phyloP scores from a whole-genome alignment of 441 rosid genomes.

The Erodium texanum region DNA sequence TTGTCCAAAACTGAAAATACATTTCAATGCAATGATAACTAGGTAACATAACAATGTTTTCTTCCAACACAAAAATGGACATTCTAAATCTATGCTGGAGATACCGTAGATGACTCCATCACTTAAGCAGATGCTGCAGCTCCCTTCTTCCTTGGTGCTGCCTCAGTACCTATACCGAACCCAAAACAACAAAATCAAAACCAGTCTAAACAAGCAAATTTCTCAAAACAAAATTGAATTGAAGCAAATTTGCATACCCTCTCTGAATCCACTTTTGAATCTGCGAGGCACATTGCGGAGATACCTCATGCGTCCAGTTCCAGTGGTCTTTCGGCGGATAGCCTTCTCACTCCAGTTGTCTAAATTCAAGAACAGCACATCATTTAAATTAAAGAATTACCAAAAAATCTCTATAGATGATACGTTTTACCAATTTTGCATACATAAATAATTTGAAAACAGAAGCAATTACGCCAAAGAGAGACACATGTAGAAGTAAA shows the following conservation, averaged over 20 bases:
- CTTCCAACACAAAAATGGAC: background rate
- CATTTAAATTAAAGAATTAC: too few relatives aligned
- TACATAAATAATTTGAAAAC: too few relatives aligned
- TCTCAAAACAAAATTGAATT: background rate
- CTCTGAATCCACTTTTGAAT: constrained; percentile 86
- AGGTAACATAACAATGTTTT: background rate
- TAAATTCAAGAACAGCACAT: background rate
- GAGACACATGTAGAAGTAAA: too few relatives aligned
- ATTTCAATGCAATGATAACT: background rate
- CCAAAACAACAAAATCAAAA: background rate
- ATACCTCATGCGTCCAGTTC: constrained; percentile 63
- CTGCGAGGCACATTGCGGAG: constrained; percentile 72
- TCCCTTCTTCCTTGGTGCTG: constrained; percentile 9
- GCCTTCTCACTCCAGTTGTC: constrained; percentile 1
- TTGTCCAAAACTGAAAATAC: background rate
- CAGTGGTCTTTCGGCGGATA: background rate
- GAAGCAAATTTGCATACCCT: constrained; percentile 33
- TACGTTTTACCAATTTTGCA: background rate
- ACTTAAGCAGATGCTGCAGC: constrained; percentile 1
- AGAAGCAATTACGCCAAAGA: too few relatives aligned
- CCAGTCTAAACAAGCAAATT: background rate
- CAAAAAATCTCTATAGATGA: too few relatives aligned
- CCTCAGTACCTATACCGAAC: background rate
- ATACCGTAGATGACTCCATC: background rate
- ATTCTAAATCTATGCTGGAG: background rate